Conservation (phyloP, 495 filamentous ascomycete species). For the Xylaria cubensis region DNA sequence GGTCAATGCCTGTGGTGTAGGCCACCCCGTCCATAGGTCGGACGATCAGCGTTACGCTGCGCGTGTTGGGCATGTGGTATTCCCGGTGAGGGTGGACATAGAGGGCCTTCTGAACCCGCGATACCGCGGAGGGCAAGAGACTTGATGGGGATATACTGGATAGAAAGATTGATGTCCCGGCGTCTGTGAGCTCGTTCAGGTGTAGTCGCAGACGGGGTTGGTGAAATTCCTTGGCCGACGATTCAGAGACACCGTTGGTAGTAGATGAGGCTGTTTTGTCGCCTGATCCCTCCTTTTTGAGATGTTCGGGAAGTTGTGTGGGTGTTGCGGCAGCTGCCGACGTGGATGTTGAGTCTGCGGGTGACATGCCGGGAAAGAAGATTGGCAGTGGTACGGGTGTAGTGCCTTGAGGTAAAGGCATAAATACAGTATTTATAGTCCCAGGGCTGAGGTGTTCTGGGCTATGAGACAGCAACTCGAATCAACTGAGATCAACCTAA, state of each 20-base stretch:
- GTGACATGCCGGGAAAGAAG: slow-evolving; percentile 41
- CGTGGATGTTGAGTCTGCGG: slow-evolving; percentile 18
- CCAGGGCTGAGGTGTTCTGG: neutral
- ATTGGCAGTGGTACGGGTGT: slow-evolving; percentile 41
- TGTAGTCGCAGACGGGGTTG: slow-evolving; percentile 74
- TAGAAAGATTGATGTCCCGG: slow-evolving; percentile 69
- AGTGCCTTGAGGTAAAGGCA: slow-evolving; percentile 40
- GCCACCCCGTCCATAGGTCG: slow-evolving; percentile 82
- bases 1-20: slow-evolving; percentile 82
- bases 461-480: too few relatives aligned
- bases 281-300: slow-evolving; percentile 2
- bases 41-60: slow-evolving; percentile 88
- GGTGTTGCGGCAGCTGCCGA: slow-evolving; percentile 19
- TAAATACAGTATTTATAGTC: slow-evolving; percentile 15
- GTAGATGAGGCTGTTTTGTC: slow-evolving; percentile 18
- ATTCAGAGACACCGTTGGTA: neutral
- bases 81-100: slow-evolving; percentile 21
- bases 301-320: slow-evolving; percentile 25
- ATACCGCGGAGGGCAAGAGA: slow-evolving; percentile 66
- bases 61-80: slow-evolving; percentile 54
- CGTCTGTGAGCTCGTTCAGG: slow-evolving; percentile 70
- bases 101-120: slow-evolving; percentile 55
- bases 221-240: slow-evolving; percentile 39
- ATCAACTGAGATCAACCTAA: neutral
- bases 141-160: slow-evolving; percentile 60